Evolutionary conservation across 345 rosid species (phyloP).

Genomic region (Dipteronia dyeriana): DNA sequence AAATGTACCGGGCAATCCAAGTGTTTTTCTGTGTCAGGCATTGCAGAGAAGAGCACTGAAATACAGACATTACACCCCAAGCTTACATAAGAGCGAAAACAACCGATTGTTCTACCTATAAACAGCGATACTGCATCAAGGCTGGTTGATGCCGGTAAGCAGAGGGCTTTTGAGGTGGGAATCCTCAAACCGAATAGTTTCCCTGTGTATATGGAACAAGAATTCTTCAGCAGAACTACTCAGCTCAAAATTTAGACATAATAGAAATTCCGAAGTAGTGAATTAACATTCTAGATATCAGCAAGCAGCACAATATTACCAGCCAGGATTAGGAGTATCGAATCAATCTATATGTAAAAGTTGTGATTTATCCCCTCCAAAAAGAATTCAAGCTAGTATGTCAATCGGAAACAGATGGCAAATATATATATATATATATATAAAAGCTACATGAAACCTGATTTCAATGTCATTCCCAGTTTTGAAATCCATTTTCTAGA

Average conservation of each 20-base stretch:
- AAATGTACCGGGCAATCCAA: background rate
- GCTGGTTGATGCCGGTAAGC: background rate
- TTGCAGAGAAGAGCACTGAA: background rate
- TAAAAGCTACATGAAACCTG: background rate
- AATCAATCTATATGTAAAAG: background rate
- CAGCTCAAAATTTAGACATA: background rate
- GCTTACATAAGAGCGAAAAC: background rate
- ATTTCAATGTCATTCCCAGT: background rate
- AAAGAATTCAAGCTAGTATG: background rate
- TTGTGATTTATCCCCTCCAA: background rate
- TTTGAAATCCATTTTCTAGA: background rate
- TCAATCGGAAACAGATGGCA: background rate
- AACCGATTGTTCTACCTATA: background rate
- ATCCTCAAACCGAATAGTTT: slow-evolving; percentile 1
- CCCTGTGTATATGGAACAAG: slow-evolving; percentile 20
- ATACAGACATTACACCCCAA: background rate
- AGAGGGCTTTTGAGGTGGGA: slow-evolving; percentile 21
- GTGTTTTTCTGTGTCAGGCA: background rate
- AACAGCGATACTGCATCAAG: background rate
- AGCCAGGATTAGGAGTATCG: background rate
- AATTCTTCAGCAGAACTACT: slow-evolving; percentile 6
- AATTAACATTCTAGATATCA: background rate
- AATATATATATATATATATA: background rate
- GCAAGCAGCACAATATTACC: background rate
- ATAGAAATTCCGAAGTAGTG: background rate